Evolutionary conservation across 2,329 filamentous ascomycete genomes (phyloP), one percentile per base, ranked within the genome.

Genomic region (Tothia fuscella): DNA sequence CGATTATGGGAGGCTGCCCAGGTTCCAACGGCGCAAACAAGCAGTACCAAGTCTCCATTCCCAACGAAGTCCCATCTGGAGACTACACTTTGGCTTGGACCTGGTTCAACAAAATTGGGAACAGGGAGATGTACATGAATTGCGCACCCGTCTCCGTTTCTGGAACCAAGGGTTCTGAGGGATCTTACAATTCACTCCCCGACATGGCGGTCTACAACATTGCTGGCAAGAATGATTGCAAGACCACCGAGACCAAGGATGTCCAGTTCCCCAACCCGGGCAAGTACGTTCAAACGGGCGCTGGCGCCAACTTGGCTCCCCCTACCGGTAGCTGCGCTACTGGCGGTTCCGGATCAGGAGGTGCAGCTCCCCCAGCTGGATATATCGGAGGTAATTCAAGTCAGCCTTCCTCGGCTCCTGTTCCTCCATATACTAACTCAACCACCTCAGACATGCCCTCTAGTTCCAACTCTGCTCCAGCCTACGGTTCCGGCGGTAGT

Each of bases 51-150:
- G 89, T 79, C 62, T 72, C 64, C 0, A 76, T 94, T 5, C 87
- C 86, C 0, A 55, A 68, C 0, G 72, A 78, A 10, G 68, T 93
- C 35, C 72, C 77, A 12, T 61, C 76, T 1, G 88, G 87, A 2
- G 70, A 83, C 30, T 87, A 82, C 29, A 82, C 78, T 0, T 64
- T 94, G 5, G 83, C 83, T 1, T 96, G 88, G 87, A 86, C 86
- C 1, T 96, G 91, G 91, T 77, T 93, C 62, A 96, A 96, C 62
- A 82, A 81, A 45, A 55, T 93, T 7, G 91, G 91, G 3, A 94
- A 94, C 66, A 79, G 88, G 1, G 91, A 96, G 58, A 86, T 94
- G 72, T 95, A 96, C 71, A 93, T 94, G 87, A 93, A 94, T 71
- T 98, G 89, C 51, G 85, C 82, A 0, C 76, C 83, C 0, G 60